Evolutionary conservation across 495 filamentous ascomycete species (phyloP).

Genomic region (Penicillium cataractarum): DNA sequence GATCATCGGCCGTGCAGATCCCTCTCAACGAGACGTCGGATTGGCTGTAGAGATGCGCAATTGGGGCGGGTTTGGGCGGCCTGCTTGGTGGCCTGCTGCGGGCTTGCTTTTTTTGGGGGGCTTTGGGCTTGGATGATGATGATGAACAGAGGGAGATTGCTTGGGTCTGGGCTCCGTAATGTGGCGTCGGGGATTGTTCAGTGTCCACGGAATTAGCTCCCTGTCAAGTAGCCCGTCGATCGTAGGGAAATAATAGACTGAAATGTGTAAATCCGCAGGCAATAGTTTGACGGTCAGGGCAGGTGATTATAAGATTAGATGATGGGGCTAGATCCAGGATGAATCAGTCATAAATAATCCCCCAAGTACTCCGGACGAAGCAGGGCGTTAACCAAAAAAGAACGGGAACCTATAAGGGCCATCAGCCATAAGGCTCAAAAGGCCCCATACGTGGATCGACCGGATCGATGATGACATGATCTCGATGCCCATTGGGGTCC

Average conservation of each 20-base stretch:
- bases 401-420: not conserved
- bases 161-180: conserved; percentile 6
- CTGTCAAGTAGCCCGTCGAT: not conserved
- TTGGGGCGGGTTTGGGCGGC: conserved; percentile 9
- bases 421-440: not conserved
- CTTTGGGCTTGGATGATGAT: not conserved
- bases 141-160: not conserved
- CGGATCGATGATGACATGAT: conserved; percentile 37
- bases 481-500: conserved; percentile 12
- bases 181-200: not conserved
- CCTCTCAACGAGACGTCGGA: conserved; percentile 10
- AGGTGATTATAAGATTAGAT: not conserved
- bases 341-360: not conserved
- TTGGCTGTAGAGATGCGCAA: conserved; percentile 16
- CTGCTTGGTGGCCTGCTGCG: not conserved
- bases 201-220: not conserved
- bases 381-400: not conserved
- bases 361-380: not conserved
- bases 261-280: not conserved
- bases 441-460: not conserved
- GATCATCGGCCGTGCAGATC: conserved; percentile 35
- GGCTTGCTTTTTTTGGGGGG: not conserved
- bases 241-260: not conserved
- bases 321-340: not conserved
- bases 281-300: not conserved